phyloP scores from a whole-genome alignment of 768 basidiomycete species.

The Termitomyces sp. region DNA sequence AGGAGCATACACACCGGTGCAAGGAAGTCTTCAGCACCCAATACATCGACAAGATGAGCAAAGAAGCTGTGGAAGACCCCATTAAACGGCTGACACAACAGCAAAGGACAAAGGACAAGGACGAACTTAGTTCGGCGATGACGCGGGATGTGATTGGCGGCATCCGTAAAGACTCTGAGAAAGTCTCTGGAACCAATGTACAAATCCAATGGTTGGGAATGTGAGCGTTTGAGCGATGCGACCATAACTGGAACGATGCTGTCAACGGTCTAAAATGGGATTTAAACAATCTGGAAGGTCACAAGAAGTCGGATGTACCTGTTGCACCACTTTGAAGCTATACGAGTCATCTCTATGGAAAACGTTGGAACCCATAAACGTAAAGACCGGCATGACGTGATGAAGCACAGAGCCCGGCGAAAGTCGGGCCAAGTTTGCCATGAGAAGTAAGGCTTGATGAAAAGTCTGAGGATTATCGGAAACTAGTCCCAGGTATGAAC shows the following conservation, averaged over 20 bases:
- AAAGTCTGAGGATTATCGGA: conserved; percentile 92
- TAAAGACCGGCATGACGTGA: conserved; percentile 97
- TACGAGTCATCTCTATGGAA: conserved; percentile 96
- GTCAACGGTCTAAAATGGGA: conserved; percentile 68
- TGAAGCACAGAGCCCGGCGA: conserved; percentile 89
- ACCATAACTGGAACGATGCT: conserved; percentile 93
- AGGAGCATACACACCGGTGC: conserved; percentile 81
- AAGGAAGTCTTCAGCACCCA: conserved; percentile 78
- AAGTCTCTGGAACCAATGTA: conserved; percentile 74
- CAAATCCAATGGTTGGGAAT: conserved; percentile 50
- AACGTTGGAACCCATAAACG: conserved; percentile 98
- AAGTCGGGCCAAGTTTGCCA: conserved; percentile 77
- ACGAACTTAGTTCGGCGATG: conserved; percentile 85
- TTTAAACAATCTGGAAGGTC: not conserved
- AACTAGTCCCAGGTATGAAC: conserved; percentile 35
- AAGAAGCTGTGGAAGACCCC: conserved; percentile 61
- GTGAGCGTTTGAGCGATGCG: conserved; percentile 59
- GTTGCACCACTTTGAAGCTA: conserved; percentile 92
- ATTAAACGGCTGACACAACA: not conserved
- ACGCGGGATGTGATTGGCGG: conserved; percentile 84
- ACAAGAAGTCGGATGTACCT: conserved; percentile 37
- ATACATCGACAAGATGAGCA: conserved; percentile 74
- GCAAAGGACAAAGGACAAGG: not conserved
- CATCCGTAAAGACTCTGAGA: conserved; percentile 89
- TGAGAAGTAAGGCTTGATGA: conserved; percentile 84